These are phyloP conservation scores for Flaveria bidentis DNA, from an alignment of 129 eudicot species.

Conservation along the genomic window DNA sequence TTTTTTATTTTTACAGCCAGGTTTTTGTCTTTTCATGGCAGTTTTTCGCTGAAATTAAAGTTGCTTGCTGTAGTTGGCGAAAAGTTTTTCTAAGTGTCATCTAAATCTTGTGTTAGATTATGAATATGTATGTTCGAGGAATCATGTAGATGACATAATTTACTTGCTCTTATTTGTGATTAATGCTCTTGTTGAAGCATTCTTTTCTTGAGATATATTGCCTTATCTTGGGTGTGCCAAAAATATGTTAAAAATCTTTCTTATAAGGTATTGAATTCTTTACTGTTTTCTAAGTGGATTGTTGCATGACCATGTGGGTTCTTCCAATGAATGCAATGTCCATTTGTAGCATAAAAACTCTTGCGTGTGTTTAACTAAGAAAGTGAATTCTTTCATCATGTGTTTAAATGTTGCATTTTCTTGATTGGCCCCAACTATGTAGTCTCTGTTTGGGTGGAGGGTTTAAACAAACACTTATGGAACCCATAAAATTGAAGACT, in stretches of 20 bases:
- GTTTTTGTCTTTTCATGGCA: background rate
- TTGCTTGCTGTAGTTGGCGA: conserved; percentile 3
- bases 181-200: background rate
- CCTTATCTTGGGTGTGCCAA: background rate
- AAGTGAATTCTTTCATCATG: background rate
- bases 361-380: background rate
- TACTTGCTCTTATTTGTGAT: conserved; percentile 7
- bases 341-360: background rate
- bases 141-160: conserved; percentile 1
- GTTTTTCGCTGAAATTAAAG: background rate
- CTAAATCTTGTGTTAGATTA: background rate
- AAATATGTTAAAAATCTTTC: background rate
- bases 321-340: background rate
- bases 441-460: conserved; percentile 1
- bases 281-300: background rate
- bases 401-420: conserved; percentile 10
- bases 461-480: background rate
- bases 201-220: background rate
- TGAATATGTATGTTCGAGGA: background rate
- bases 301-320: background rate
- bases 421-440: background rate
- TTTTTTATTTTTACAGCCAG: conserved; percentile 7
- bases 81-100: background rate
- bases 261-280: background rate
- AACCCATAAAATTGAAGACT: background rate